A percentile compares a stretch with the other conserved stretches of the same genome.
These are phyloP conservation scores for Cymbopogon citratus DNA, from an alignment of 176 grass and related monocot genomes.

Conservation along the genomic window DNA sequence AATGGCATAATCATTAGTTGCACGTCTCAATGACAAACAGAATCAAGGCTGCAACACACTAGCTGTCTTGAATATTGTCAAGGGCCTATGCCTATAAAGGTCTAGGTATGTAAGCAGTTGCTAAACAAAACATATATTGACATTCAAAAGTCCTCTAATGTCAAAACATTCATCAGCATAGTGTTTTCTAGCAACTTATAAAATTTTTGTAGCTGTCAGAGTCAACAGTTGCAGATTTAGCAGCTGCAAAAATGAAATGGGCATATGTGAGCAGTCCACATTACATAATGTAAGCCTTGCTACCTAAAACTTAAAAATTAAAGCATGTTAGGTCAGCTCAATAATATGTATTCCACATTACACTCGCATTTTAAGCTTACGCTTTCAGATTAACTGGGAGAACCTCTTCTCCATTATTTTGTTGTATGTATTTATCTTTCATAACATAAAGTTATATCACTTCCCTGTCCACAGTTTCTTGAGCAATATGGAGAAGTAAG, in stretches of 20 bases:
- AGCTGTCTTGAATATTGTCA: not conserved
- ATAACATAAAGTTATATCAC: conserved; percentile 12
- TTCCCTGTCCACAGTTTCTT: conserved; percentile 55
- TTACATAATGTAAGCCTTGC: not conserved
- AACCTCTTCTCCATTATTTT: not conserved
- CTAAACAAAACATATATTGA: not conserved
- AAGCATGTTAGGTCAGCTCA: conserved; percentile 1
- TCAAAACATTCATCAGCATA: not conserved
- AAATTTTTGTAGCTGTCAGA: not conserved
- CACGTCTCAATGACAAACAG: not conserved
- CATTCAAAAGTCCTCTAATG: not conserved
- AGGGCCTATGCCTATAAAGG: not conserved
- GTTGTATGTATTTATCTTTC: not conserved
- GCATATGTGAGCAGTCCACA: not conserved
- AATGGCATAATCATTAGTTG: not conserved
- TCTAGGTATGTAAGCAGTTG: not conserved
- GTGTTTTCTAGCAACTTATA: not conserved
- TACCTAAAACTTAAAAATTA: conserved; percentile 1
- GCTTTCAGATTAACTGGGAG: not conserved
- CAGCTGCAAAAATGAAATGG: not conserved
- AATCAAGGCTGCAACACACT: not conserved
- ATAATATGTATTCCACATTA: too few relatives aligned
- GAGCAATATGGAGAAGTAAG: conserved; percentile 95
- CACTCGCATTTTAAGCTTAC: too few relatives aligned
- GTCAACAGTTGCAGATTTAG: not conserved